Conservation (phyloP, 2,329 filamentous ascomycete genomes). For the Neopestalotiopsis sp. region DNA sequence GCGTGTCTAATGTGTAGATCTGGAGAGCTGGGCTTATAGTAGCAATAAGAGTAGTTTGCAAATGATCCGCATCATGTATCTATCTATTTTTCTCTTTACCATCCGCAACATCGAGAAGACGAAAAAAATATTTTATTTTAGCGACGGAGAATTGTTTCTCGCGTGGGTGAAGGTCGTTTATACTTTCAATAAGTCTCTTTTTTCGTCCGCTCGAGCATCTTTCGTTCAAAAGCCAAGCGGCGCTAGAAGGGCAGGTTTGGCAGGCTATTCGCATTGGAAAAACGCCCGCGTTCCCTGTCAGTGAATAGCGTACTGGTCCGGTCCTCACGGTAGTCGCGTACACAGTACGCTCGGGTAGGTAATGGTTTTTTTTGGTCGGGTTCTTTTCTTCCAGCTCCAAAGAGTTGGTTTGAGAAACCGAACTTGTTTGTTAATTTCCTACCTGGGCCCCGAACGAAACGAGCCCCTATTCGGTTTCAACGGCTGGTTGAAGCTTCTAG, state of each 20-base stretch:
- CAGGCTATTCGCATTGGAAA: not conserved
- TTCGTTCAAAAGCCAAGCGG: not conserved
- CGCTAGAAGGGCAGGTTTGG: not conserved
- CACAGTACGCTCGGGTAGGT: not conserved
- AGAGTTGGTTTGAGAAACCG: not conserved
- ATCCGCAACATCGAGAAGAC: not conserved
- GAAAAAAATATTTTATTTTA: not conserved
- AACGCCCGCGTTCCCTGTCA: not conserved
- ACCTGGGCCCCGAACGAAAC: not conserved
- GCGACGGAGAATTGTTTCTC: not conserved
- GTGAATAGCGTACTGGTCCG: not conserved
- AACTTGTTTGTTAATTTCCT: not conserved
- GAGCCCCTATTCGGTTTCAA: not conserved
- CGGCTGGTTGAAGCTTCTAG: not conserved
- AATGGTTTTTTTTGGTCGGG: not conserved
- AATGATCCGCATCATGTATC: too few species aligned
- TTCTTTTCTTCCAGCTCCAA: not conserved
- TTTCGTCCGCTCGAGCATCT: not conserved
- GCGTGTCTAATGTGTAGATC: not conserved
- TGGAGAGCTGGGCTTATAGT: too few species aligned
- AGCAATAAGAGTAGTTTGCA: not conserved
- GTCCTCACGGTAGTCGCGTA: not conserved
- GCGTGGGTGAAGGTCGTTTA: not conserved
- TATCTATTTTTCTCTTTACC: too few species aligned
- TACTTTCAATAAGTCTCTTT: not conserved